Base-by-base conservation (phyloP, 805 yeast species). In the Kluyveromyces dobzhanskii region DNA sequence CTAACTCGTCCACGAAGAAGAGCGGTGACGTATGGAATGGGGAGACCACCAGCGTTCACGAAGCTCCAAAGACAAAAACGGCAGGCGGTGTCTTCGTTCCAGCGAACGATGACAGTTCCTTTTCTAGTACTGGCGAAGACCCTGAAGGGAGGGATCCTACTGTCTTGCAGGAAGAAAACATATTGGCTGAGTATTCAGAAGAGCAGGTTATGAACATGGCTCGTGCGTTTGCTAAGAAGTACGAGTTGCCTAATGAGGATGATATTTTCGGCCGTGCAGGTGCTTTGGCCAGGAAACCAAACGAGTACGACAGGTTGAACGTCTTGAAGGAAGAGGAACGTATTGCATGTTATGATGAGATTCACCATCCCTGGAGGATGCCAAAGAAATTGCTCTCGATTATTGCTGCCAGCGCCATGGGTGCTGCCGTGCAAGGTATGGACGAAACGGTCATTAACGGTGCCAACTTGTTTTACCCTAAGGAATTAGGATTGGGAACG, bases 351-450 rank as follows among this genome's bases (percentile, higher is more conserved):
- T 56, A 71, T 46, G 56, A 57, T 37, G 87, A 72, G 43, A 51
- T 50, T 18, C 57, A 65, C 23, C 70, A 67, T 32, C 72, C 70
- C 13, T 74, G 70, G 75, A 57, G 56, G 29, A 45, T 51, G 10
- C 55, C 62, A 43, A 64, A 64, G 17, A 74, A 69, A 42, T 63
- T 80, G 48, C 56, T 72, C 44, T 74, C 65, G 43, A 73, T 80
- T 40, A 75, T 80, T 39, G 69, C 77, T 11, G 70, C 78, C 47
- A 77, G 81, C n/a, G 79, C 86, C 1, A 70, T 80, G 74, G 81
- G 84, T 38, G 88, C 87, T 16, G 83, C 83, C 16, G 81, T 80
- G 30, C 86, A 80, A 57, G 87, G 88, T 57, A 80, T 81, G 79
- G 87, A 81, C 60, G 85, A 81, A 57, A 66, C 84, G 4, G 85